These are phyloP conservation scores for Rheum nobile DNA, from an alignment of 148 eudicot genomes.

Conservation along the genomic window DNA sequence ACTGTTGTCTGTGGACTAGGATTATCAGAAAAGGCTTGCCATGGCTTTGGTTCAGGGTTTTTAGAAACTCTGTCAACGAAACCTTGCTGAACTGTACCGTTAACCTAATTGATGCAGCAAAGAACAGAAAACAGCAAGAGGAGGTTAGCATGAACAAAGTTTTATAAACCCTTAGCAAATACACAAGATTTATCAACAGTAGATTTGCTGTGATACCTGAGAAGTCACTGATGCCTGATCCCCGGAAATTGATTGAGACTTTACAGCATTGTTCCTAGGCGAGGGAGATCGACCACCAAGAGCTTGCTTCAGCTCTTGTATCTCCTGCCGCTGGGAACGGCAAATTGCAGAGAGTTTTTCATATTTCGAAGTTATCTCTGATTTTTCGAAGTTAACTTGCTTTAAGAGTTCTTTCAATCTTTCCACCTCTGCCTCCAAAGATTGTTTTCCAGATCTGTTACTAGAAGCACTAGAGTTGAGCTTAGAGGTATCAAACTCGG, in stretches of 20 bases:
- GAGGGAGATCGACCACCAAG: too few species aligned
- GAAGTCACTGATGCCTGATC: conserved; percentile 42
- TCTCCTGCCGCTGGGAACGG: too few species aligned
- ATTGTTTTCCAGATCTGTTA: conserved; percentile 22
- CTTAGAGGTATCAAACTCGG: conserved; percentile 59
- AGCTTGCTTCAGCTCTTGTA: too few species aligned
- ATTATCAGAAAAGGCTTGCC: conserved; percentile 50
- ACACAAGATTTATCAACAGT: neutral
- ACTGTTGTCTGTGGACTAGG: conserved; percentile 29
- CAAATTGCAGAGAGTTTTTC: conserved; percentile 92
- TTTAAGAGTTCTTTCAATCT: conserved; percentile 62
- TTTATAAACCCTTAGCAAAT: neutral
- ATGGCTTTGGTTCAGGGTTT: too few species aligned
- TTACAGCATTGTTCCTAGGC: too few species aligned
- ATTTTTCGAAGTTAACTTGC: conserved; percentile 60
- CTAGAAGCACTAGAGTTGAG: conserved; percentile 27
- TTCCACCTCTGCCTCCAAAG: conserved; percentile 49
- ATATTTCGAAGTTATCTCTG: conserved; percentile 67
- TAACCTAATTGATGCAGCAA: neutral
- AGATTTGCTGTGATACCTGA: conserved; percentile 30
- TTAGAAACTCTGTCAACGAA: too few species aligned
- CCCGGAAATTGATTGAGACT: conserved; percentile 87
- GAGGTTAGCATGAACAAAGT: neutral
- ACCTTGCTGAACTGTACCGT: conserved; percentile 24
- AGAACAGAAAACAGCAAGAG: neutral